phyloP scores from a whole-genome alignment of 192 early-diverging fungal genomes.

The Coemansia javaensis region DNA sequence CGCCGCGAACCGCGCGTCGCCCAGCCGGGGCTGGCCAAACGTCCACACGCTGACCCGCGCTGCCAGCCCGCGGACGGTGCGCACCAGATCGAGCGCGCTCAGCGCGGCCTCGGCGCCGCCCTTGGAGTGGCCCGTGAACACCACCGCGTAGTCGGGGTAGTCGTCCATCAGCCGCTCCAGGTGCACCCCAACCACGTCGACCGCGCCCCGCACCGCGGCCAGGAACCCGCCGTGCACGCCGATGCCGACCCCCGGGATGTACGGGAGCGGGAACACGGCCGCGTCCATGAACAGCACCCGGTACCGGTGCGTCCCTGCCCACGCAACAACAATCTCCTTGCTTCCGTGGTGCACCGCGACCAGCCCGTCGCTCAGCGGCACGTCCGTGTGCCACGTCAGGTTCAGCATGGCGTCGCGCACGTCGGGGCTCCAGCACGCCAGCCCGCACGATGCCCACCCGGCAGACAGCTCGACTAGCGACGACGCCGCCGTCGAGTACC shows the following conservation, averaged over 20 bases:
- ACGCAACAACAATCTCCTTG: constrained; percentile 37
- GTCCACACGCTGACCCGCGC: constrained; percentile 32
- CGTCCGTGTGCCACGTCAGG: constrained; percentile 36
- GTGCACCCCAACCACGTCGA: not conserved
- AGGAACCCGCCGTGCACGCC: constrained; percentile 36
- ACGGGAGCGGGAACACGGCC: constrained; percentile 29
- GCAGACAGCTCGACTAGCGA: constrained; percentile 34
- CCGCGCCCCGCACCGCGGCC: constrained; percentile 19
- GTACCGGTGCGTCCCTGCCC: constrained; percentile 45
- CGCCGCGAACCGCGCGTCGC: constrained; percentile 29
- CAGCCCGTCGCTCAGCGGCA: constrained; percentile 38
- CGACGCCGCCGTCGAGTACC: constrained; percentile 42
- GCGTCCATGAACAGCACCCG: constrained; percentile 35
- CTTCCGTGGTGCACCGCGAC: constrained; percentile 21
- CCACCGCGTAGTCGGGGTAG: constrained; percentile 28
- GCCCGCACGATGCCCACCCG: constrained; percentile 36
- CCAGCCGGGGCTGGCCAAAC: constrained; percentile 38
- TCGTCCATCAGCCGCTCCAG: constrained; percentile 19
- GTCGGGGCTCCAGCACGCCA: constrained; percentile 36
- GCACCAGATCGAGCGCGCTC: constrained; percentile 31
- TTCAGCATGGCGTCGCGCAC: constrained; percentile 37
- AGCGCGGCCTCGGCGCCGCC: constrained; percentile 41
- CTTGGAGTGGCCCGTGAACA: constrained; percentile 47
- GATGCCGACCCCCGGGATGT: constrained; percentile 19
- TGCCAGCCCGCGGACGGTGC: constrained; percentile 14